Base-by-base conservation (phyloP, 768 basidiomycete genomes). In the Calocera cornea region DNA sequence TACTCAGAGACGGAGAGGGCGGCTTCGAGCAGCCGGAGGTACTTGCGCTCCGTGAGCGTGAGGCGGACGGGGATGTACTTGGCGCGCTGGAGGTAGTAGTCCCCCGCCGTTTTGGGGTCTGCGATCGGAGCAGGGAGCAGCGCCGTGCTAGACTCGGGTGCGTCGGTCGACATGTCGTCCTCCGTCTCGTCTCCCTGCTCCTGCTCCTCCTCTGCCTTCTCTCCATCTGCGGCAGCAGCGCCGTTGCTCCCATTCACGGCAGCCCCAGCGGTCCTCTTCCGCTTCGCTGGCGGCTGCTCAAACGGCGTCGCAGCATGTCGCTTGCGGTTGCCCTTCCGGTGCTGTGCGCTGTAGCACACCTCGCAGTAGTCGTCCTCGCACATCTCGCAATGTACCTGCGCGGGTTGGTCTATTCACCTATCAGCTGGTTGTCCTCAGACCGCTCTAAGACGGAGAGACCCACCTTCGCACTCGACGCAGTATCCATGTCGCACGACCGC, bases 391-490 rank as follows among this genome's bases (percentile, higher is more conserved):
- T 79, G 75, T 24, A 92, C 72, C 73, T 89, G 83, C 2, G 89
- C 88, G 66, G 91, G 90, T 74, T 93, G 91, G 78, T 93, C 91
- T 93, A 68, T 64, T 14, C 10, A 66, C 69, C 34, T 49, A n/a
- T 14, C 60, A 63, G 41, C 33, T n/a, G n/a, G n/a, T 64, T 19
- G 60, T 34, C 16, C 24, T 64, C 27, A 50, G 63, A 27, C 14
- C 22, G n/a, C 50, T 24, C 50, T 27, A 65, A 65, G 41, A 33
- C 19, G 40, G 16, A 27, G n/a, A 19, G 31, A 63, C 64, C 34
- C 31, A 90, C 91, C 91, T 84, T 93, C 91, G 74, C 91, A 92
- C 76, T 93, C 91, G 65, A 92, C 75, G 70, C 91, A 93, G 44
- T 36, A 72, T 40, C 71, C 71, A 27, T 72, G 71, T 34, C 68